Conservation (phyloP, 805 yeast genomes). For the Candida montana region DNA sequence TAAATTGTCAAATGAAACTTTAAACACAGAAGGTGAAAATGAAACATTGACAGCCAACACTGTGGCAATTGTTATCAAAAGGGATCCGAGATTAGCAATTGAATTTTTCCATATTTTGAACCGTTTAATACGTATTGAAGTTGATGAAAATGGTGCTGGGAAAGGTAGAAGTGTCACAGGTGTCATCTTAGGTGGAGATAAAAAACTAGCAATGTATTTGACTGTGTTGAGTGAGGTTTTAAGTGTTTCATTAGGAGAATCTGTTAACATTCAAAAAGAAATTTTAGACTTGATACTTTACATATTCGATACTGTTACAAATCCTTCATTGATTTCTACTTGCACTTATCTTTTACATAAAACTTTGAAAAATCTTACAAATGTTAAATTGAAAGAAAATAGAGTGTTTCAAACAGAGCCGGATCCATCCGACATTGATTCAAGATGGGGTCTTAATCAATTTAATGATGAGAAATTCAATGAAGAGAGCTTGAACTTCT, state of each 20-base stretch:
- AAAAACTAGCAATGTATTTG: slow-evolving; percentile 64
- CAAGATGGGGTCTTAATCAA: slow-evolving; percentile 74
- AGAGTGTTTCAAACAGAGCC: slow-evolving; percentile 45
- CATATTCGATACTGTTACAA: slow-evolving; percentile 27
- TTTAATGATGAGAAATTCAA: slow-evolving; percentile 47
- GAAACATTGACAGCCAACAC: slow-evolving; percentile 67
- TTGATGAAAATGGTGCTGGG: slow-evolving; percentile 81
- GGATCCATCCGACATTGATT: slow-evolving; percentile 31
- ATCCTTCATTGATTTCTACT: slow-evolving; percentile 55
- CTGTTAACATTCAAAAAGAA: slow-evolving; percentile 40
- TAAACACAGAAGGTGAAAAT: slow-evolving; percentile 52
- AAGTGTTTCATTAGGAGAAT: slow-evolving; percentile 55
- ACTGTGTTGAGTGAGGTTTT: slow-evolving; percentile 64
- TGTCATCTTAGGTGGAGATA: slow-evolving; percentile 74
- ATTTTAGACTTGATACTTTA: slow-evolving; percentile 33
- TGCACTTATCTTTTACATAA: slow-evolving; percentile 64
- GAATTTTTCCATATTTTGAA: slow-evolving; percentile 25
- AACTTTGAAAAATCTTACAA: slow-evolving; percentile 56
- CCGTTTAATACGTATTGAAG: slow-evolving; percentile 56
- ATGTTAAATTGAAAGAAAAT: slow-evolving; percentile 52
- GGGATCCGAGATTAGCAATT: slow-evolving; percentile 33
- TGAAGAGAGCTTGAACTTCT: slow-evolving; percentile 44
- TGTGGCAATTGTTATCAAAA: slow-evolving; percentile 63
- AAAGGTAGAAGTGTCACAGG: slow-evolving; percentile 52
- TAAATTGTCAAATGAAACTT: slow-evolving; percentile 46